These are phyloP conservation scores for Cladobotryum mycophilum DNA, from an alignment of 2,329 filamentous ascomycete genomes.

Conservation along the genomic window DNA sequence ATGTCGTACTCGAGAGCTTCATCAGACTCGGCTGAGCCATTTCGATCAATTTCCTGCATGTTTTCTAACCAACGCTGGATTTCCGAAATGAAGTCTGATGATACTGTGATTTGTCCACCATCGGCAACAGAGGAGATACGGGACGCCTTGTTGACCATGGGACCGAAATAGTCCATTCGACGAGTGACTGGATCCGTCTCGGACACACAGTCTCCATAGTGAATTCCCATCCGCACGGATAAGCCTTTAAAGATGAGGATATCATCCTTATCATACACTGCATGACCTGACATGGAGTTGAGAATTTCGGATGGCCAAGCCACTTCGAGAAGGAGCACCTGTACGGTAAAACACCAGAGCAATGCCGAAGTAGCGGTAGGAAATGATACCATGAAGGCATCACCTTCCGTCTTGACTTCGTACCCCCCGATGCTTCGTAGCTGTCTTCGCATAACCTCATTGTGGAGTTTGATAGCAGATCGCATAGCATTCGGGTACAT, in stretches of 20 bases:
- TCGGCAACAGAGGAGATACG: slow-evolving; percentile 93
- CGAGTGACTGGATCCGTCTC: slow-evolving; percentile 94
- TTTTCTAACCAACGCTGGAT: slow-evolving; percentile 86
- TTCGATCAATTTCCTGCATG: slow-evolving; percentile 77
- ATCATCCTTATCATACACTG: slow-evolving; percentile 75
- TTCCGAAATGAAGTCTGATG: slow-evolving; percentile 93
- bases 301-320: slow-evolving; percentile 92
- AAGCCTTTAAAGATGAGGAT: slow-evolving; percentile 89
- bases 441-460: slow-evolving; percentile 91
- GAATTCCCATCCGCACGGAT: slow-evolving; percentile 95
- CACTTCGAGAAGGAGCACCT: slow-evolving; percentile 79
- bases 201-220: slow-evolving; percentile 90
- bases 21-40: slow-evolving; percentile 61
- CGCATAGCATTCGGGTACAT: slow-evolving; percentile 92
- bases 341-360: slow-evolving; percentile 94
- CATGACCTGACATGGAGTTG: slow-evolving; percentile 76
- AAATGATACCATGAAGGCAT: slow-evolving; percentile 99
- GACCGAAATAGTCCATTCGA: slow-evolving; percentile 98
- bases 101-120: slow-evolving; percentile 94
- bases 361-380: slow-evolving; percentile 90
- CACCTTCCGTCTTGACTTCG: slow-evolving; percentile 98
- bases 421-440: slow-evolving; percentile 91
- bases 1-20: slow-evolving; percentile 65
- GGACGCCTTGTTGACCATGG: slow-evolving; percentile 96
- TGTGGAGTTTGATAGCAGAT: slow-evolving; percentile 94